Evolutionary conservation across 225 moss, liverwort and hornwort species (phyloP).

Genomic region (Bryoerythrophyllum caledonicum): DNA sequence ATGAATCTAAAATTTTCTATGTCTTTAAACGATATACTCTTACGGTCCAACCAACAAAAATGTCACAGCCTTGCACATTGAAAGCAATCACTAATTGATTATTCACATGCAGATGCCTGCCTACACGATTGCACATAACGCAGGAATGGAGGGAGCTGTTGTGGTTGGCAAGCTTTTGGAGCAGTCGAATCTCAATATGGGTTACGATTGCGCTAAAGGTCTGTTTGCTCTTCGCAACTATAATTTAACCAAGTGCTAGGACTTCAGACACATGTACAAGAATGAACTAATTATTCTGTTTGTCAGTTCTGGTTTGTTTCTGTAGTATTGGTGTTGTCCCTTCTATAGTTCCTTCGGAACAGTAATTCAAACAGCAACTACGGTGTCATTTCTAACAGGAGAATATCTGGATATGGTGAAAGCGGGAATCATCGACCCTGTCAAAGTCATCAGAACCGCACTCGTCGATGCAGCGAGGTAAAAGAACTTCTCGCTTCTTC

Average conservation of each 20-base stretch:
- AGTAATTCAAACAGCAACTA: no score
- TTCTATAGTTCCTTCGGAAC: neutral
- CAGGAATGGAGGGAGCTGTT: constrained; percentile 84
- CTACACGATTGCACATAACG: constrained; percentile 88
- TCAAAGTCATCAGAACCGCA: constrained; percentile 59
- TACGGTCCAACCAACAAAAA: neutral
- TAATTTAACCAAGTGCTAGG: neutral
- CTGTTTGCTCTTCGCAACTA: neutral
- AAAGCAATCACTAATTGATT: neutral
- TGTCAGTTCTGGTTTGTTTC: neutral
- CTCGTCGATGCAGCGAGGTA: constrained; percentile 52
- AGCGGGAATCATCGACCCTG: constrained; percentile 58
- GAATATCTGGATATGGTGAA: constrained; percentile 57
- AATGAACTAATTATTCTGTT: no score
- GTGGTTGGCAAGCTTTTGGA: constrained; percentile 89
- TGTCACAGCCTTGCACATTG: neutral
- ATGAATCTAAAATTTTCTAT: neutral
- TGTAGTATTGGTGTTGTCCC: neutral
- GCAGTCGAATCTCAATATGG: constrained; percentile 69
- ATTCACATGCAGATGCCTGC: constrained; percentile 72
- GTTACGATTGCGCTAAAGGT: constrained; percentile 91
- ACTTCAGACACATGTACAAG: no score
- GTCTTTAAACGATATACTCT: neutral
- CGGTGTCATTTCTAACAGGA: constrained; percentile 15
- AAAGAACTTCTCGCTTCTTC: constrained; percentile 5